Conservation (phyloP, 116 monocot species). For the Iris pallida region DNA sequence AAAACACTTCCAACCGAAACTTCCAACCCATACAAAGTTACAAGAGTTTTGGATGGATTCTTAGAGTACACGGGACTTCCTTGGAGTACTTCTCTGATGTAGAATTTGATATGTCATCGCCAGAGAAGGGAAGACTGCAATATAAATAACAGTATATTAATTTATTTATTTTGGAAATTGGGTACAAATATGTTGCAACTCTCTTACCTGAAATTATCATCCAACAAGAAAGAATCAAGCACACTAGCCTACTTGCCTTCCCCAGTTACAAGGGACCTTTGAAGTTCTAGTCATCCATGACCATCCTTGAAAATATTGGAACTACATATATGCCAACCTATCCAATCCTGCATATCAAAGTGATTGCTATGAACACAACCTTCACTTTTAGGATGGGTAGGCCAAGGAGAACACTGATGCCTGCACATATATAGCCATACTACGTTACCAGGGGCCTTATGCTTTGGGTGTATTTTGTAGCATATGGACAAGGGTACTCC, state of each 20-base stretch:
- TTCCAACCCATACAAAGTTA: no score
- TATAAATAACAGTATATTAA: no score
- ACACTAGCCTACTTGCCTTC: slow-evolving; percentile 41
- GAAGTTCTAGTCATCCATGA: slow-evolving; percentile 62
- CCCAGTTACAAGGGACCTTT: slow-evolving; percentile 71
- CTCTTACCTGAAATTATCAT: no score
- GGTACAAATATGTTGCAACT: no score
- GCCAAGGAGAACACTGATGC: slow-evolving; percentile 53
- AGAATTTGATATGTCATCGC: no score
- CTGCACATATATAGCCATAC: slow-evolving; percentile 76
- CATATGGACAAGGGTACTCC: slow-evolving; percentile 69
- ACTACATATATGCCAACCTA: slow-evolving; percentile 78
- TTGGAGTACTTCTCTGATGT: no score
- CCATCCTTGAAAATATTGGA: slow-evolving; percentile 70
- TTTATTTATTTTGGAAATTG: no score
- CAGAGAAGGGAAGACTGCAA: no score
- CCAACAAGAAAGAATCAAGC: slow-evolving; percentile 69
- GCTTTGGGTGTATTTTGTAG: slow-evolving; percentile 54
- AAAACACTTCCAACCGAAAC: no score
- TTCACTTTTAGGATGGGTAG: slow-evolving; percentile 62
- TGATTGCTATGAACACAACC: slow-evolving; percentile 74
- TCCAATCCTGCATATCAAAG: slow-evolving; percentile 61
- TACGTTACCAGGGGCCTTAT: slow-evolving; percentile 69
- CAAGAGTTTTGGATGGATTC: no score
- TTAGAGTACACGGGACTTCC: no score